Conservation (phyloP, 2,329 filamentous ascomycete genomes). For the Cordyceps farinosa region DNA sequence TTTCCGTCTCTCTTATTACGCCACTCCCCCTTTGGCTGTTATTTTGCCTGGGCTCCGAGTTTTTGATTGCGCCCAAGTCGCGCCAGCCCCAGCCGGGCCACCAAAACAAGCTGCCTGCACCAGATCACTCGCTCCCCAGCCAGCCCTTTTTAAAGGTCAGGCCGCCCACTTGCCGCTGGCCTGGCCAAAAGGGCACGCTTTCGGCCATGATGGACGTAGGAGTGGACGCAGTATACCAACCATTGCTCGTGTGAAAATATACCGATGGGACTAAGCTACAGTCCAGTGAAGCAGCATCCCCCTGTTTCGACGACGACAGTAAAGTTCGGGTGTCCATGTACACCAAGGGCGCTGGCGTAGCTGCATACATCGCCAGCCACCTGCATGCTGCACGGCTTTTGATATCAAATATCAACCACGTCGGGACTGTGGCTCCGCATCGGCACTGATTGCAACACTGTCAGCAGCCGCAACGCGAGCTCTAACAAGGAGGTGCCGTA, state of each 20-base stretch:
- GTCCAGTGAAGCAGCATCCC: not conserved
- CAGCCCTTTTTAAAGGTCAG: slow-evolving; percentile 13
- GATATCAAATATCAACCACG: not conserved
- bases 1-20: slow-evolving; percentile 6
- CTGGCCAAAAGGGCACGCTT: not conserved
- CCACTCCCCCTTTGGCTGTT: slow-evolving; percentile 3
- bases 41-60: not conserved
- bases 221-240: not conserved
- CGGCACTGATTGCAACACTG: not conserved
- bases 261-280: not conserved
- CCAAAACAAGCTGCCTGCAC: slow-evolving; percentile 5
- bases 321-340: not conserved
- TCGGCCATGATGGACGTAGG: not conserved
- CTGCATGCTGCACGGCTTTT: slow-evolving; percentile 1
- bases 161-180: not conserved
- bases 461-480: not conserved
- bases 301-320: not conserved
- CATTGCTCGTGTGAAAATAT: not conserved
- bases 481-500: not conserved
- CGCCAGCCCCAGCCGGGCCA: slow-evolving; percentile 1
- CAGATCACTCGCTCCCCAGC: slow-evolving; percentile 13
- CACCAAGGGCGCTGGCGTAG: not conserved
- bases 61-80: slow-evolving; percentile 2
- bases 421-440: not conserved
- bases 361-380: slow-evolving; percentile 2